A percentile compares a stretch with the other conserved stretches of the same genome.
Conservation (phyloP, 139 green algal species). For the Chara braunii region DNA sequence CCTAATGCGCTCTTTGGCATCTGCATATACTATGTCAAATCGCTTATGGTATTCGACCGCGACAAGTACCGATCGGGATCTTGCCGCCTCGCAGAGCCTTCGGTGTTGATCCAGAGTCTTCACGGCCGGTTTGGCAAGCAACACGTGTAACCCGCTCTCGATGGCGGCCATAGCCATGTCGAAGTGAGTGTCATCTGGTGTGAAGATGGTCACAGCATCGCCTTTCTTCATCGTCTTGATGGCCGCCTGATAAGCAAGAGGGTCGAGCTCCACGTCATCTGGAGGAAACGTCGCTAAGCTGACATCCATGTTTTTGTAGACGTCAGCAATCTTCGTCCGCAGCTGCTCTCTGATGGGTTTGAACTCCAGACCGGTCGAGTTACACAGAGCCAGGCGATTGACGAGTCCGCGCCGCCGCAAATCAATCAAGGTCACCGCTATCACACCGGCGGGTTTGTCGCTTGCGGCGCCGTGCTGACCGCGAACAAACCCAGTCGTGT, state of each 20-base stretch:
- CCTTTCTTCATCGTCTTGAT: conserved; percentile 37
- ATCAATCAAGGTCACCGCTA: conserved; percentile 27
- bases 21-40: conserved; percentile 64
- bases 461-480: conserved; percentile 21
- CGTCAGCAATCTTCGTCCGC: conserved; percentile 25
- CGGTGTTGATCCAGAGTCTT: conserved; percentile 51
- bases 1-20: conserved; percentile 48
- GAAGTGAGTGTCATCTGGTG: conserved; percentile 54
- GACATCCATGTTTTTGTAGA: conserved; percentile 36
- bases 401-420: conserved; percentile 18
- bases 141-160: conserved; percentile 50
- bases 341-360: conserved; percentile 14
- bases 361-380: conserved; percentile 9
- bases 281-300: conserved; percentile 24
- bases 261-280: conserved; percentile 28
- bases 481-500: conserved; percentile 27
- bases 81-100: conserved; percentile 40
- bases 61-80: conserved; percentile 30
- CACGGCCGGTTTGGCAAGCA: conserved; percentile 58
- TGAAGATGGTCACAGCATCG: conserved; percentile 56
- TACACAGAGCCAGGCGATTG: conserved; percentile 21
- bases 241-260: conserved; percentile 5
- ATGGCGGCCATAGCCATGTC: conserved; percentile 40
- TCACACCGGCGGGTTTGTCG: conserved; percentile 28
- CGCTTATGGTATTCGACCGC: conserved; percentile 65